Base-by-base conservation (phyloP, 2,329 filamentous ascomycete genomes). In the Paraphaeosphaeria sporulosa region DNA sequence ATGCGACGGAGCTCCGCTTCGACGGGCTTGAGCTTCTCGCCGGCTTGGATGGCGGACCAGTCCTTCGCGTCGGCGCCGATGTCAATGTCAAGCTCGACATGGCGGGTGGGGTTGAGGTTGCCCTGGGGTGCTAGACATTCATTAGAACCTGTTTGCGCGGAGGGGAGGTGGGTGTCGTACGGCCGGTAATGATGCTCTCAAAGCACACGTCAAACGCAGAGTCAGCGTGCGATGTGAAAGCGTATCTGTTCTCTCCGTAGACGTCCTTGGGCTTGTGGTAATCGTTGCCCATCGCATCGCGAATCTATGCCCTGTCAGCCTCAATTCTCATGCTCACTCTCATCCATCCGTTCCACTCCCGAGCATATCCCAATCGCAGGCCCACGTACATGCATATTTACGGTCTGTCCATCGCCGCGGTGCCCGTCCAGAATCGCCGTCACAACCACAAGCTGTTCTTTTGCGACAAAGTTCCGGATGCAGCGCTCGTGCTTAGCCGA, bases 41-140 rank as follows among this genome's bases (percentile, higher is more conserved):
- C 91, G 59, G 93, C 93, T 82, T 97, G 93, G 77, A 98, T 96
- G 70, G 93, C 93, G 67, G 90, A 93, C 95, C 95, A 99, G 83
- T 99, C 95, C 80, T 96, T 96, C 67, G 95, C 95, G 79, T 97
- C 94, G 80, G 94, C 94, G 73, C 94, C 94, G 72, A 97, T 96
- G 79, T 97, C 94, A 77, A 97, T 91, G 80, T 97, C 94, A 72
- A 97, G 90, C 82, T 97, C 94, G 68, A 97, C 81, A 78, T 90
- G 86, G 67, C 93, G 91, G 75, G 78, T 82, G 54, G 87, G 84
- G 78, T 82, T 81, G 52, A 76, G 74, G 62, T 77, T 76, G 25
- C 75, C 71, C 51, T 76, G 58, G 32, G 60, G 79, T 34, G 59
- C 56, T 62, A 21, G 79, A 62, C 59, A 58, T 25, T 56, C 51